phyloP scores from a whole-genome alignment of 768 basidiomycete species.

The Pilatotrama ljubarskyi region DNA sequence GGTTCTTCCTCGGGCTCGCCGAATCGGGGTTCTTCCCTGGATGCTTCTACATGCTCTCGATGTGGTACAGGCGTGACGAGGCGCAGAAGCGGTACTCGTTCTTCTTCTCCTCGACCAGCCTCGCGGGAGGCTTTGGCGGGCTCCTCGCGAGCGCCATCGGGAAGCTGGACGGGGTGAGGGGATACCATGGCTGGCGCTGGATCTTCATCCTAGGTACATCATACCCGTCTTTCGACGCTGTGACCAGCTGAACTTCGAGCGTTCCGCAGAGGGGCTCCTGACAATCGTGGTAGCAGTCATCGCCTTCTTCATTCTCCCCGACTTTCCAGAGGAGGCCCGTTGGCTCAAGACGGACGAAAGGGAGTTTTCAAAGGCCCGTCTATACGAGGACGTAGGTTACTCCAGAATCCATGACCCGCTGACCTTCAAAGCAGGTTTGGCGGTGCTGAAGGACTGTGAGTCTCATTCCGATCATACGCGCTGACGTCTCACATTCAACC shows the following conservation, averaged over 20 bases:
- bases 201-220: slow-evolving; percentile 33
- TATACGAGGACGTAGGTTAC: slow-evolving; percentile 31
- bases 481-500: slow-evolving; percentile 5
- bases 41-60: slow-evolving; percentile 35
- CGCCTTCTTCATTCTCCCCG: slow-evolving; percentile 38
- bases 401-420: slow-evolving; percentile 26
- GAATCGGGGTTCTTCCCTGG: slow-evolving; percentile 33
- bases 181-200: slow-evolving; percentile 35
- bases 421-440: slow-evolving; percentile 21
- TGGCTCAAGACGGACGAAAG: slow-evolving; percentile 35
- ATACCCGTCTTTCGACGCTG: not conserved
- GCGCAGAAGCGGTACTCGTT: slow-evolving; percentile 36
- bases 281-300: slow-evolving; percentile 35
- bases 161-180: slow-evolving; percentile 34
- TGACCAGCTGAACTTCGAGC: not conserved
- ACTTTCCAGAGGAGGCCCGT: slow-evolving; percentile 33
- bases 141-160: slow-evolving; percentile 35
- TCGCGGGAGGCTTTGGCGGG: slow-evolving; percentile 41
- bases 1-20: slow-evolving; percentile 18
- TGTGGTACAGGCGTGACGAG: slow-evolving; percentile 41
- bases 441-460: slow-evolving; percentile 31
- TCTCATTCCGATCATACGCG: not conserved
- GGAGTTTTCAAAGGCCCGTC: slow-evolving; percentile 30
- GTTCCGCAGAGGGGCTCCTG: slow-evolving; percentile 33
- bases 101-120: slow-evolving; percentile 42